phyloP scores from a whole-genome alignment of 306 rosid genomes.

The Cicer yamashitae region DNA sequence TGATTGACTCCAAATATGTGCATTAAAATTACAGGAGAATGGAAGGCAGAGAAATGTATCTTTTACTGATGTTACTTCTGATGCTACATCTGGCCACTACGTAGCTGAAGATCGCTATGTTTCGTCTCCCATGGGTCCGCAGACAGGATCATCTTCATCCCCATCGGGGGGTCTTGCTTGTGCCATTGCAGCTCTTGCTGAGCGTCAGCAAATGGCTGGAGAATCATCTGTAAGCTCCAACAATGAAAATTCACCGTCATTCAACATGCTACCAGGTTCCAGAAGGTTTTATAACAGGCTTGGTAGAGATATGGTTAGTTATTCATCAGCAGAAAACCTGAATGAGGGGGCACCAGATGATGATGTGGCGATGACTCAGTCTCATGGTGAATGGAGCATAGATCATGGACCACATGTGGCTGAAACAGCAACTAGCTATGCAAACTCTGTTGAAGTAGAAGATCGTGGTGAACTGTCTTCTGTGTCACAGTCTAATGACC shows the following conservation, averaged over 20 bases:
- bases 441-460: slow-evolving; percentile 64
- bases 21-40: slow-evolving; percentile 67
- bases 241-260: slow-evolving; percentile 53
- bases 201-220: slow-evolving; percentile 81
- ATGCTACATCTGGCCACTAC: slow-evolving; percentile 61
- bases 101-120: slow-evolving; percentile 51
- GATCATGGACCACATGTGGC: slow-evolving; percentile 63
- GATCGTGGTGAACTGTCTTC: slow-evolving; percentile 53
- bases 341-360: slow-evolving; percentile 52
- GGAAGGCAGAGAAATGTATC: slow-evolving; percentile 67
- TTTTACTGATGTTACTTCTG: slow-evolving; percentile 58
- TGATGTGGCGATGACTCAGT: slow-evolving; percentile 47
- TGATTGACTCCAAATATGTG: slow-evolving; percentile 25
- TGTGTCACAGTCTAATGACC: slow-evolving; percentile 54
- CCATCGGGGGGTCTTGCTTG: slow-evolving; percentile 96
- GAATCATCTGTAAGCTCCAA: slow-evolving; percentile 60
- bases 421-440: slow-evolving; percentile 66
- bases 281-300: slow-evolving; percentile 64
- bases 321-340: slow-evolving; percentile 58
- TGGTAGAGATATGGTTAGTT: slow-evolving; percentile 58
- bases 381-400: slow-evolving; percentile 64
- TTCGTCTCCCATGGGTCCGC: slow-evolving; percentile 53
- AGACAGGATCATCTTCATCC: slow-evolving; percentile 77
- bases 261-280: slow-evolving; percentile 62
- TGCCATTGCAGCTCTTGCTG: slow-evolving; percentile 97